Evolutionary conservation across 2,329 filamentous ascomycete species (phyloP), one percentile per base, ranked within the genome.

Genomic region (Aspergillus neotritici): DNA sequence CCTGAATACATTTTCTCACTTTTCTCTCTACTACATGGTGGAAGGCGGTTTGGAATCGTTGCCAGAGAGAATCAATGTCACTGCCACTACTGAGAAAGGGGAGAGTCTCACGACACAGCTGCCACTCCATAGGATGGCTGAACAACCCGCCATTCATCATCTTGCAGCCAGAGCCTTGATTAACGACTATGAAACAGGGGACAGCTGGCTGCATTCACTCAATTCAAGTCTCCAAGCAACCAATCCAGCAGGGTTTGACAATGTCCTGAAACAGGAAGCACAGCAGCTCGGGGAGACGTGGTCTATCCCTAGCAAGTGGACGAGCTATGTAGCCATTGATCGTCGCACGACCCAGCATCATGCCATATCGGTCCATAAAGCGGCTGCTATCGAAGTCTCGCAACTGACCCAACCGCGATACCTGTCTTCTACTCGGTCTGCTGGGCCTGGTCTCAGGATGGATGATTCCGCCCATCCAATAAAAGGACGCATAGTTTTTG

Each of bases 81-180:
- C 38, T 1, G 38, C 38, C 8, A 29, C 17, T 8, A 40, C 30
- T 8, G 38, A 40, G 15, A 32, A 40, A 6, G 38, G 16, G 13
- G 15, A 14, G n/a, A 40, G 5, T 11, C 38, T 40, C 10, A 34
- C 38, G 8, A 8, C 38, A 11, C 31, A 40, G 16, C 14, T 40
- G 12, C 31, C n/a, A 4, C 5, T 40, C 12, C 29, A 34, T 4
- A 25, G 7, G 25, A 6, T 15, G 15, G 34, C 8, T 17, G 30
- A 34, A 4, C n/a, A 5, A 2, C 1, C 11, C 6, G 15, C 29
- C 17, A 34, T 34, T 10, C 38, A 40, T 8, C 38, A 40, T 10
- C 38, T 40, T 17, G 38, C 38, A 12, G 38, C 38, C 4, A 34
- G 33, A n/a, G 38, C 31, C 6, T 28, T 40, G 15, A 40, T 40